These are phyloP conservation scores for Protomyces macrosporus DNA, from an alignment of 1,139 yeast genomes.

Conservation along the genomic window DNA sequence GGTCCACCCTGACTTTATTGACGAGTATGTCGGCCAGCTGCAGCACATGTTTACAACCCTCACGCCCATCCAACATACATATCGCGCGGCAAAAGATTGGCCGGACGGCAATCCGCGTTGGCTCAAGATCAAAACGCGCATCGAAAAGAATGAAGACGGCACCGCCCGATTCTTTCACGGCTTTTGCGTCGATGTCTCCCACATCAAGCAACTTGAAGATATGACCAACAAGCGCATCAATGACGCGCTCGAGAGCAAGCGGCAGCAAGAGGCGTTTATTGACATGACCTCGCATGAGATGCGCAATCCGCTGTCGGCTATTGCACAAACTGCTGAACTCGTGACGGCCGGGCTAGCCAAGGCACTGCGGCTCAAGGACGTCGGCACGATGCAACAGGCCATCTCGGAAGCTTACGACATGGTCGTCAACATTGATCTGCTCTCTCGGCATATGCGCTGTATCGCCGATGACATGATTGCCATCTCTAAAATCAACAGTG, in stretches of 20 bases:
- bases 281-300: constrained; percentile 32
- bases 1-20: background rate
- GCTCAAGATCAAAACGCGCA: background rate
- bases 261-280: constrained; percentile 32
- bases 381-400: background rate
- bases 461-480: constrained; percentile 31
- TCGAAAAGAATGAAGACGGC: constrained; percentile 29
- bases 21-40: background rate
- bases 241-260: constrained; percentile 31
- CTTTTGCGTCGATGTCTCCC: constrained; percentile 31
- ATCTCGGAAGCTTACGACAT: background rate
- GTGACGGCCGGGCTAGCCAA: background rate
- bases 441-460: constrained; percentile 31
- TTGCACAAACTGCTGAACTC: constrained; percentile 28
- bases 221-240: constrained; percentile 31
- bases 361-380: background rate
- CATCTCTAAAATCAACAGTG: constrained; percentile 31
- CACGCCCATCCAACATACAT: background rate
- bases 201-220: constrained; percentile 30
- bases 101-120: background rate
- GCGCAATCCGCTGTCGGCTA: constrained; percentile 31
- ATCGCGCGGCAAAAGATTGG: background rate
- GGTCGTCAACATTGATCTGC: constrained; percentile 29
- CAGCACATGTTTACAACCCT: background rate
- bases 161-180: constrained; percentile 27